Evolutionary conservation across 768 basidiomycete genomes (phyloP).

Genomic region (Trametes maxima): DNA sequence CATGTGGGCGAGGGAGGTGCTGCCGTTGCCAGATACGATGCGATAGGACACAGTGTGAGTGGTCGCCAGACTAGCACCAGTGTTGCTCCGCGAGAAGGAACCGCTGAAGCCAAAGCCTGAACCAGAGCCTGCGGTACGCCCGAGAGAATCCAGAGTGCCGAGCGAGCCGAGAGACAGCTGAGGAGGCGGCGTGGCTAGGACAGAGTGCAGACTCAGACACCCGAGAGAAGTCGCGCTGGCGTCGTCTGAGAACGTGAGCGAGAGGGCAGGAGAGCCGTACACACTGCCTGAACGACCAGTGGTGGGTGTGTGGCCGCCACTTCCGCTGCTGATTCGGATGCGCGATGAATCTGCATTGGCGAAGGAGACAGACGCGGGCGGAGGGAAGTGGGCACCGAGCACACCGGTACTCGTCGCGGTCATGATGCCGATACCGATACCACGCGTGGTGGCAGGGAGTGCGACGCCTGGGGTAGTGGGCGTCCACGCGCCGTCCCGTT

Average conservation of each 20-base stretch:
- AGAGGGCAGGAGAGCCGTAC: constrained; percentile 10
- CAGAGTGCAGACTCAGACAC: neutral
- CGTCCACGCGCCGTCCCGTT: neutral
- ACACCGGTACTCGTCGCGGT: constrained; percentile 6
- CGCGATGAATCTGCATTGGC: no score
- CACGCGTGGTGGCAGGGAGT: neutral
- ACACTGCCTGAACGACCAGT: constrained; percentile 1
- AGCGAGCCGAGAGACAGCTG: constrained; percentile 11
- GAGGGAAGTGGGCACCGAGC: constrained; percentile 9
- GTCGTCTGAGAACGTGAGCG: constrained; percentile 20
- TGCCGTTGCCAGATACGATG: neutral
- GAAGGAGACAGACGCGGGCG: constrained; percentile 2
- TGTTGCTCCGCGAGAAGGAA: neutral
- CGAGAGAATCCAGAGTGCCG: neutral
- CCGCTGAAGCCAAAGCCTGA: neutral
- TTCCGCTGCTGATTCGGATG: no score
- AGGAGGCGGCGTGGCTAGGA: neutral
- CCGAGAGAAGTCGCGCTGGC: constrained; percentile 5
- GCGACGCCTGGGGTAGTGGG: neutral
- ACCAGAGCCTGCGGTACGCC: constrained; percentile 1
- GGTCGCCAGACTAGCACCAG: neutral
- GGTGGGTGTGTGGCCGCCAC: neutral
- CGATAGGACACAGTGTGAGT: neutral
- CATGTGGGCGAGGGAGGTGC: constrained; percentile 1
- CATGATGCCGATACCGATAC: constrained; percentile 14